These are phyloP conservation scores for Cladosporium sp. DNA, from an alignment of 2,329 filamentous ascomycete species.

Conservation along the genomic window DNA sequence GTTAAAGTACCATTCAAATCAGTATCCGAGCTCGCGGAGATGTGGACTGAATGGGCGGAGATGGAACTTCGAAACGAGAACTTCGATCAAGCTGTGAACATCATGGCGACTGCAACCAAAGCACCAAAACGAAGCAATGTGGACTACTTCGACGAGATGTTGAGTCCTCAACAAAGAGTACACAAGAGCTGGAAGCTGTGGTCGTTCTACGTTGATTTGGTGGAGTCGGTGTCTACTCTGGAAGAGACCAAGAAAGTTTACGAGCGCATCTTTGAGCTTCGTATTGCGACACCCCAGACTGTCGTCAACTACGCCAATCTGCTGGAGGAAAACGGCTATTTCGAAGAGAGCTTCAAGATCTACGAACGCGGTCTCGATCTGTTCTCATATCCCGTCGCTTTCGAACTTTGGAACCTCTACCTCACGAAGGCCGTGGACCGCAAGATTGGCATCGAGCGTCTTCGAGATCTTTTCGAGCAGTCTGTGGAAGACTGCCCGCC, in stretches of 20 bases:
- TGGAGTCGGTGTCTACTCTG: conserved; percentile 86
- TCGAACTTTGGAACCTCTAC: conserved; percentile 98
- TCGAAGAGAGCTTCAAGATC: conserved; percentile 94
- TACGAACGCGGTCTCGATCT: conserved; percentile 94
- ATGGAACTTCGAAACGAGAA: conserved; percentile 96
- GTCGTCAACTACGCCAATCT: conserved; percentile 98
- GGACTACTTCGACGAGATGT: conserved; percentile 96
- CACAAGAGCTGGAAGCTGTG: conserved; percentile 99
- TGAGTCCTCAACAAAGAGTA: conserved; percentile 91
- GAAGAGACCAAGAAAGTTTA: conserved; percentile 94
- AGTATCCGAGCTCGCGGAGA: conserved; percentile 92
- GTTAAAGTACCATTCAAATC: conserved; percentile 98
- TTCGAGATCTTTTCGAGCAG: conserved; percentile 95
- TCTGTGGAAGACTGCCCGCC: conserved; percentile 91
- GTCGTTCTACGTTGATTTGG: conserved; percentile 98
- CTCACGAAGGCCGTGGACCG: conserved; percentile 95
- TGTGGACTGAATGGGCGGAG: conserved; percentile 99
- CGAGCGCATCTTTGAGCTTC: conserved; percentile 94
- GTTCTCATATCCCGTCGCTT: conserved; percentile 97
- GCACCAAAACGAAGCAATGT: conserved; percentile 96
- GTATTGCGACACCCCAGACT: conserved; percentile 95
- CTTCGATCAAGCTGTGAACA: conserved; percentile 87
- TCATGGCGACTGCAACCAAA: conserved; percentile 96
- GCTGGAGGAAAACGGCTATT: conserved; percentile 90
- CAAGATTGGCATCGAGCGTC: conserved; percentile 88